phyloP scores from a whole-genome alignment of 1,139 yeast genomes.

The Magnusiomyces starmeri region DNA sequence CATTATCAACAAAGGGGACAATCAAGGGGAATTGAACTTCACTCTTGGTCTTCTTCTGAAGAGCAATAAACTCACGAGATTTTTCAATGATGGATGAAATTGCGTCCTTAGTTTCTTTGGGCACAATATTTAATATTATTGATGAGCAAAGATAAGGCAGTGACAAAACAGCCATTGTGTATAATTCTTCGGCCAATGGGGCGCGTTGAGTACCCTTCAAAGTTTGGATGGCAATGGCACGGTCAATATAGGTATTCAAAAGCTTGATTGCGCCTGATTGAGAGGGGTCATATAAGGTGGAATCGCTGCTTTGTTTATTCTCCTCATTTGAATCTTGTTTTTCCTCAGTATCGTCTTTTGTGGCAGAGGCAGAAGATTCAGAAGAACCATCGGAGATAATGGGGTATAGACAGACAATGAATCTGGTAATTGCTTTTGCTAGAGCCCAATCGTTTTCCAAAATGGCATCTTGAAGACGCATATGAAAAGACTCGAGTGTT shows the following conservation, averaged over 20 bases:
- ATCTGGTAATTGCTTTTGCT: slow-evolving; percentile 62
- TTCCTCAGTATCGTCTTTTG: neutral
- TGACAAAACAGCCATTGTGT: slow-evolving; percentile 54
- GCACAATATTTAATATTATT: slow-evolving; percentile 10
- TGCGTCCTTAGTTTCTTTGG: slow-evolving; percentile 6
- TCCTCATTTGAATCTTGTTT: neutral
- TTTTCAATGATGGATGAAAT: slow-evolving; percentile 17
- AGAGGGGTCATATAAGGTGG: no score
- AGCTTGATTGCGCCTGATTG: slow-evolving; percentile 40
- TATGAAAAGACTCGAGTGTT: slow-evolving; percentile 62
- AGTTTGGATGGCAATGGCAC: slow-evolving; percentile 52
- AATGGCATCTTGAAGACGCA: slow-evolving; percentile 50
- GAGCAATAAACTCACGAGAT: slow-evolving; percentile 18
- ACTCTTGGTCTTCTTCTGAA: slow-evolving; percentile 2
- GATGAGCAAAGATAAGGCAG: slow-evolving; percentile 47
- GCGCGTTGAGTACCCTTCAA: slow-evolving; percentile 14
- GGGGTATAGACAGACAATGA: slow-evolving; percentile 59
- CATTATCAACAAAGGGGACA: slow-evolving; percentile 10
- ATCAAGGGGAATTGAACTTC: neutral
- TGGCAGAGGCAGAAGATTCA: no score
- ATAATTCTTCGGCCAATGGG: slow-evolving; percentile 62
- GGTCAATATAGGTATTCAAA: slow-evolving; percentile 47
- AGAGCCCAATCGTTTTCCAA: slow-evolving; percentile 52
- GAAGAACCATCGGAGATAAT: slow-evolving; percentile 42
- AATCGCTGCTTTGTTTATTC: neutral